phyloP scores from a whole-genome alignment of 202 grass and related monocot species.

The Musa balbisiana region DNA sequence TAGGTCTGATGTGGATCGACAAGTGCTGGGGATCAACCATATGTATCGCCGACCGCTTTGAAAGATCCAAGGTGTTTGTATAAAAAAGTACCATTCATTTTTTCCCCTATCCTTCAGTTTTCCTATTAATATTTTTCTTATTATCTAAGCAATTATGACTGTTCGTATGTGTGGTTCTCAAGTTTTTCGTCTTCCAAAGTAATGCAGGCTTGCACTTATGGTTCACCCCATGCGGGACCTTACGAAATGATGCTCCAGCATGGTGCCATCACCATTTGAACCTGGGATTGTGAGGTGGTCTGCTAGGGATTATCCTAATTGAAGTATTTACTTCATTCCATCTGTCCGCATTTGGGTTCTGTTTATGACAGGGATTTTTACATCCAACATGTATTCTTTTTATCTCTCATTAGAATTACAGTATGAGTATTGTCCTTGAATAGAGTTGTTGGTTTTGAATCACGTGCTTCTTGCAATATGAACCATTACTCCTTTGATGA shows the following conservation, averaged over 20 bases:
- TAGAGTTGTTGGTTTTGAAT: background rate
- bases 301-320: background rate
- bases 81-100: background rate
- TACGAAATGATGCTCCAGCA: slow-evolving; percentile 51
- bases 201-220: slow-evolving; percentile 67
- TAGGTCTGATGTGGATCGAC: slow-evolving; percentile 71
- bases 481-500: background rate
- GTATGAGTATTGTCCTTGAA: no score
- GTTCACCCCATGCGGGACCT: slow-evolving; percentile 63
- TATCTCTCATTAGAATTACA: no score
- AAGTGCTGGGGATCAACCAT: slow-evolving; percentile 75
- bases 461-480: background rate
- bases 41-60: slow-evolving; percentile 77
- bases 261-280: slow-evolving; percentile 92
- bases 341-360: no score
- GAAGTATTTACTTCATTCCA: no score
- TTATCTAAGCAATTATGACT: background rate
- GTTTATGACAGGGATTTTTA: no score
- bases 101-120: background rate
- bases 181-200: slow-evolving; percentile 7
- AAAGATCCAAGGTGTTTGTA: slow-evolving; percentile 51
- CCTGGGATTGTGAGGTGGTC: slow-evolving; percentile 69
- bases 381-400: no score
- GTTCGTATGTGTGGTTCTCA: background rate
- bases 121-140: background rate